Percentiles rank a stretch among this genome's conserved stretches.
Evolutionary conservation across 176 grass and related monocot genomes (phyloP).

Genomic region (Oryza coarctata): DNA sequence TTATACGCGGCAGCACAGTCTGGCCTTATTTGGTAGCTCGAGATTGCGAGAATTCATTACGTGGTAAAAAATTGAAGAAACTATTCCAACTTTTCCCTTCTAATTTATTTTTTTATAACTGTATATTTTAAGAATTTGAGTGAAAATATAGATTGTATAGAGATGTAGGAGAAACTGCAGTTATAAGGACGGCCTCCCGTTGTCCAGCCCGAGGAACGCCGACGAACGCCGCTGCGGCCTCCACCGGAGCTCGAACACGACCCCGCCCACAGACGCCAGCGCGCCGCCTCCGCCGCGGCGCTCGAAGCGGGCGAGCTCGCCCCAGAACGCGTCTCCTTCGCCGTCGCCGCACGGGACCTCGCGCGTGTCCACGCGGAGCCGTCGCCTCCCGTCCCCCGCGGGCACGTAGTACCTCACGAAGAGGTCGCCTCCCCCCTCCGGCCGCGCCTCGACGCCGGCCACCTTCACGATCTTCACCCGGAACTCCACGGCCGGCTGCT

Average conservation of each 20-base stretch:
- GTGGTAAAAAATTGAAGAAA: no score
- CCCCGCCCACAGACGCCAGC: background rate
- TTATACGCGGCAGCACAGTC: no score
- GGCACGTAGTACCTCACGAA: slow-evolving; percentile 58
- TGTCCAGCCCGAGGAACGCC: slow-evolving; percentile 31
- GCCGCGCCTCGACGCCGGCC: slow-evolving; percentile 1
- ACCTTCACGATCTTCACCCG: slow-evolving; percentile 47
- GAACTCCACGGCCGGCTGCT: slow-evolving; percentile 33
- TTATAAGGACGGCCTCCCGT: slow-evolving; percentile 12
- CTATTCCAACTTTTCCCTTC: no score
- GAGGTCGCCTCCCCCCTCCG: slow-evolving; percentile 21
- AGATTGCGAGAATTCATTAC: no score
- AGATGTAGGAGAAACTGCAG: no score
- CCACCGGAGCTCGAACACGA: slow-evolving; percentile 55
- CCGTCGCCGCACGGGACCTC: slow-evolving; percentile 32
- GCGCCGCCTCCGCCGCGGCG: background rate
- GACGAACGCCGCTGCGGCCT: slow-evolving; percentile 22
- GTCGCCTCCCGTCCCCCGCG: slow-evolving; percentile 36
- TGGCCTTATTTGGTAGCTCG: no score
- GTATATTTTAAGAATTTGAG: no score
- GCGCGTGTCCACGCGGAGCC: slow-evolving; percentile 57
- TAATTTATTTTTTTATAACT: no score
- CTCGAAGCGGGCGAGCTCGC: slow-evolving; percentile 43
- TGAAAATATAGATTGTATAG: no score
- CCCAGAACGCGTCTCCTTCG: slow-evolving; percentile 1